These are phyloP conservation scores for Corynespora cassiicola DNA, from an alignment of 2,329 filamentous ascomycete species.

Conservation along the genomic window DNA sequence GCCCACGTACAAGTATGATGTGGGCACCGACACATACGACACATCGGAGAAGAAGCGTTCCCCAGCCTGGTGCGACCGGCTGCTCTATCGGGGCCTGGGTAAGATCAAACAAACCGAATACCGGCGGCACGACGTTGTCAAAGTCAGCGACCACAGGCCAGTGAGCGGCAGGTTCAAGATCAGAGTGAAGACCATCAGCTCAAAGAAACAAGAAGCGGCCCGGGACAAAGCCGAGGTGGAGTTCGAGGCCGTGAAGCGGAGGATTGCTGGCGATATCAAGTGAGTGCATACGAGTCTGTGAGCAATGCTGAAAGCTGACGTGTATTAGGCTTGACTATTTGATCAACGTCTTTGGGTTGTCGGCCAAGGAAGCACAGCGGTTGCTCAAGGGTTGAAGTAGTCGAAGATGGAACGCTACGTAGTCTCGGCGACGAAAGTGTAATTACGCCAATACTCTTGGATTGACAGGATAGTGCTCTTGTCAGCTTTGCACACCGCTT, in stretches of 20 bases:
- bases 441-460: too few relatives aligned
- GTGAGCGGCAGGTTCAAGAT: slow-evolving; percentile 87
- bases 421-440: too few relatives aligned
- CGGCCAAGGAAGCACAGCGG: slow-evolving; percentile 59
- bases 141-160: slow-evolving; percentile 89
- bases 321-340: slow-evolving; percentile 67
- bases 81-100: slow-evolving; percentile 83
- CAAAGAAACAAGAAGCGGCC: slow-evolving; percentile 67
- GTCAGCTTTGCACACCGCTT: too few relatives aligned
- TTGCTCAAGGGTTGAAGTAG: slow-evolving; percentile 45
- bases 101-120: slow-evolving; percentile 90
- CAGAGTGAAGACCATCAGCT: slow-evolving; percentile 81
- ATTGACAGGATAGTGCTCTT: too few relatives aligned
- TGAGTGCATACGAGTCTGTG: slow-evolving; percentile 57
- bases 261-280: slow-evolving; percentile 77
- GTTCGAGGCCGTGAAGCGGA: slow-evolving; percentile 74
- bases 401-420: slow-evolving; percentile 2
- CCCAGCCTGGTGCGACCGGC: slow-evolving; percentile 94
- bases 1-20: slow-evolving; percentile 98
- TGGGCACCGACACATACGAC: slow-evolving; percentile 93
- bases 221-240: slow-evolving; percentile 78
- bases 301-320: slow-evolving; percentile 7
- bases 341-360: slow-evolving; percentile 66
- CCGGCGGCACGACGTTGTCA: slow-evolving; percentile 78
- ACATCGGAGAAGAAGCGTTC: slow-evolving; percentile 92